phyloP scores from a whole-genome alignment of 345 rosid genomes.

The Xanthoceras sorbifolium region DNA sequence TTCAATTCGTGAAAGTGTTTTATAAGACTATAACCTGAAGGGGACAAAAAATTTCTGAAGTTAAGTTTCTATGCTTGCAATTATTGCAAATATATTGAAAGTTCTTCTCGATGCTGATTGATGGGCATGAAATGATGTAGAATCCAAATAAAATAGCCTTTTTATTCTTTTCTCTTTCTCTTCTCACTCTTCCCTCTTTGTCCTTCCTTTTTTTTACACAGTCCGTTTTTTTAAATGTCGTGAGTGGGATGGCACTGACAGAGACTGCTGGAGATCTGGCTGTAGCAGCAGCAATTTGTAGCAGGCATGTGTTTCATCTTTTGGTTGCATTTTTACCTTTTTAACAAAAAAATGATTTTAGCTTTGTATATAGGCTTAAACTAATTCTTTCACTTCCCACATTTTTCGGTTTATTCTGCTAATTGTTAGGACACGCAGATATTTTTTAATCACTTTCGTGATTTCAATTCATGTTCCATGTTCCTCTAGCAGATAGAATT shows the following conservation, averaged over 20 bases:
- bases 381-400: neutral
- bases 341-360: neutral
- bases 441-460: neutral
- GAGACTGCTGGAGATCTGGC: constrained; percentile 98
- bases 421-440: neutral
- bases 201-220: constrained; percentile 22
- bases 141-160: neutral
- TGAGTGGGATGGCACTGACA: constrained; percentile 68
- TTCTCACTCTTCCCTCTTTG: neutral
- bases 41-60: neutral
- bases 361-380: neutral
- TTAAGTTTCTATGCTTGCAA: neutral
- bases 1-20: neutral
- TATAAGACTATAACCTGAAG: too few species aligned
- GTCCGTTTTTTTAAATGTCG: constrained; percentile 81
- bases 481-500: neutral
- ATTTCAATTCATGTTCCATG: neutral
- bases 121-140: neutral
- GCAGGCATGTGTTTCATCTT: constrained; percentile 52
- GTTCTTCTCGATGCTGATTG: too few species aligned
- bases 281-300: constrained; percentile 93
- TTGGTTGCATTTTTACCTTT: constrained; percentile 1
- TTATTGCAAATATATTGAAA: neutral
- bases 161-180: neutral
- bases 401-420: neutral